These are phyloP conservation scores for Tetrapisispora pingtungensis DNA, from an alignment of 805 yeast genomes.

Conservation along the genomic window DNA sequence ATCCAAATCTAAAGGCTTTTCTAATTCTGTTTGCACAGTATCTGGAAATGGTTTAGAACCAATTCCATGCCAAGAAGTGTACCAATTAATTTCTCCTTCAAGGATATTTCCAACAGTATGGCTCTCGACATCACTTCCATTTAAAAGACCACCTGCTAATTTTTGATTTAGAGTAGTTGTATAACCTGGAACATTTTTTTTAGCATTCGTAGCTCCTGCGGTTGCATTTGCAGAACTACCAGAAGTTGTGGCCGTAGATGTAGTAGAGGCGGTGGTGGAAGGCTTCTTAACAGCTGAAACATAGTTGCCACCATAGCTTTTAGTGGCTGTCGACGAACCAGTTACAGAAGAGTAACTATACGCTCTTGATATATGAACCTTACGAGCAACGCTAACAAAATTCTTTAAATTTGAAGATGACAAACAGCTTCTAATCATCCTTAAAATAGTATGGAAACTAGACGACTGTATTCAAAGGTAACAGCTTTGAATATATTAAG, in stretches of 20 bases:
- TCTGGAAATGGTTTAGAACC: slow-evolving; percentile 68
- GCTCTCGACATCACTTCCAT: not conserved
- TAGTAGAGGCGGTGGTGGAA: not conserved
- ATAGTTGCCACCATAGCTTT: not conserved
- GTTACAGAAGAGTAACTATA: not conserved
- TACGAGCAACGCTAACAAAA: not conserved
- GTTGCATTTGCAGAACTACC: not conserved
- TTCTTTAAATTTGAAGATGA: not conserved
- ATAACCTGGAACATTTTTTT: slow-evolving; percentile 4
- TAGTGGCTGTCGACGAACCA: not conserved
- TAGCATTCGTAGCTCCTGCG: not conserved
- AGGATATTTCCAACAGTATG: not conserved
- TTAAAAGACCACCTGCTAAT: slow-evolving; percentile 8
- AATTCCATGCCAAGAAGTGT: slow-evolving; percentile 76
- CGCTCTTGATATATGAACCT: not conserved
- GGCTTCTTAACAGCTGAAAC: not conserved
- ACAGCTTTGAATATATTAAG: too few relatives aligned
- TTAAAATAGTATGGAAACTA: too few relatives aligned
- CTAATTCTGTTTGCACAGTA: slow-evolving; percentile 48
- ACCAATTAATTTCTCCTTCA: slow-evolving; percentile 49
- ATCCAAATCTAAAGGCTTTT: slow-evolving; percentile 49
- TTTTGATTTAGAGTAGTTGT: slow-evolving; percentile 11
- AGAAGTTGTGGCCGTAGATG: not conserved
- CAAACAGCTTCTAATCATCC: not conserved
- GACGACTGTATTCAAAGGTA: too few relatives aligned